phyloP scores from a whole-genome alignment of 768 basidiomycete genomes.

The Gymnopilus junonius region DNA sequence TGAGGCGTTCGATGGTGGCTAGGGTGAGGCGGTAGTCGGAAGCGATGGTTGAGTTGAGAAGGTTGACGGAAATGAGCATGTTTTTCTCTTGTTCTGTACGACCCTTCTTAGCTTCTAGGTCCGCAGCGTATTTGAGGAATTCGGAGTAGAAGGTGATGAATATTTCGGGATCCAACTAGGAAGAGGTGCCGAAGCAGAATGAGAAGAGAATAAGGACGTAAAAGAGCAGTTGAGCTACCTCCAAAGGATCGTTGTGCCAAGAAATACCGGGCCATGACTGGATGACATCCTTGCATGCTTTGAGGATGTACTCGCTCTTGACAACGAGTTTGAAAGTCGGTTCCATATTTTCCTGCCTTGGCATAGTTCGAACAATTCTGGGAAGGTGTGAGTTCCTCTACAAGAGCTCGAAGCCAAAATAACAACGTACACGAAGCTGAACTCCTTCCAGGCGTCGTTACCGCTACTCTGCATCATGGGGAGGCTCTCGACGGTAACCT shows the following conservation, averaged over 20 bases:
- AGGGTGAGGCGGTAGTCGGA: slow-evolving; percentile 55
- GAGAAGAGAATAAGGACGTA: background rate
- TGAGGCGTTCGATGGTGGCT: slow-evolving; percentile 49
- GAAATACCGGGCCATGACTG: slow-evolving; percentile 62
- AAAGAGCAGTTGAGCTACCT: slow-evolving; percentile 36
- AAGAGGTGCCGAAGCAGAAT: background rate
- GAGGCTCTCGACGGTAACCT: slow-evolving; percentile 51
- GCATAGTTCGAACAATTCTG: slow-evolving; percentile 58
- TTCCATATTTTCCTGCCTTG: slow-evolving; percentile 39
- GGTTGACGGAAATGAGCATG: slow-evolving; percentile 47
- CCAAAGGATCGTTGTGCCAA: slow-evolving; percentile 62
- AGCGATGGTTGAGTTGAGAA: slow-evolving; percentile 54
- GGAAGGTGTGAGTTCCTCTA: background rate
- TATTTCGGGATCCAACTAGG: slow-evolving; percentile 58
- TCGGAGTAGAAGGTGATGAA: slow-evolving; percentile 56
- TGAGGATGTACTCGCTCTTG: slow-evolving; percentile 61
- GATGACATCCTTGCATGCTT: slow-evolving; percentile 63
- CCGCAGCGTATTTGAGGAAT: slow-evolving; percentile 47
- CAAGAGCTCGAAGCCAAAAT: background rate
- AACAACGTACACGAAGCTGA: slow-evolving; percentile 28
- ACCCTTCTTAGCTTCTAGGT: slow-evolving; percentile 39
- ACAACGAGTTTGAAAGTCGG: slow-evolving; percentile 57
- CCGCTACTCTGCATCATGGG: slow-evolving; percentile 41
- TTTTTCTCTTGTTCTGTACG: slow-evolving; percentile 45
- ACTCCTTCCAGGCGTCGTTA: slow-evolving; percentile 63